Conservation (phyloP, 257 asterid genomes). For the Scutellaria barbata region DNA sequence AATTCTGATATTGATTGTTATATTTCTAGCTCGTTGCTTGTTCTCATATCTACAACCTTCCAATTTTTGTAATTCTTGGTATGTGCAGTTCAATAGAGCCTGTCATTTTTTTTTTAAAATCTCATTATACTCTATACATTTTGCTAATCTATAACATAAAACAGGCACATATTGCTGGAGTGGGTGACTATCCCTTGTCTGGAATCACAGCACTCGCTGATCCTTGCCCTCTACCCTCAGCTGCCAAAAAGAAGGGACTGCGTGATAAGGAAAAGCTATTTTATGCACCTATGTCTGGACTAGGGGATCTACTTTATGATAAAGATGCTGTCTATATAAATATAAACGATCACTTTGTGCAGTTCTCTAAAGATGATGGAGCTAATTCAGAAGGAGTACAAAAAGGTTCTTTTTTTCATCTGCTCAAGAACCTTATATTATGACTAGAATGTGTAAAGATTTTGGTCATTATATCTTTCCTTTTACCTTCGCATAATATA, state of each 20-base stretch:
- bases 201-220: constrained; percentile 74
- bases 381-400: constrained; percentile 44
- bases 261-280: constrained; percentile 96
- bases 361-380: constrained; percentile 75
- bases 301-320: constrained; percentile 95
- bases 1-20: constrained; percentile 7
- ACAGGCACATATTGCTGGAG: constrained; percentile 99
- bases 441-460: background rate
- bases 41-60: constrained; percentile 9
- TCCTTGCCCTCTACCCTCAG: constrained; percentile 98
- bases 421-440: background rate
- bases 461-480: constrained; percentile 13
- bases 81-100: background rate
- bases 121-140: constrained; percentile 1
- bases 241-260: constrained; percentile 94
- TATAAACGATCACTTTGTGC: constrained; percentile 88
- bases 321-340: constrained; percentile 97
- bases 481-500: constrained; percentile 4
- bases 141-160: constrained; percentile 23
- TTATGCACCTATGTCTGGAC: constrained; percentile 99
- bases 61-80: background rate
- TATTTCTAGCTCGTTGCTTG: constrained; percentile 6
- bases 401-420: constrained; percentile 53
- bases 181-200: constrained; percentile 78
- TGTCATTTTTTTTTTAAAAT: background rate